phyloP scores from a whole-genome alignment of 2,329 filamentous ascomycete genomes.

The Scopulariopsis brevicaulis region DNA sequence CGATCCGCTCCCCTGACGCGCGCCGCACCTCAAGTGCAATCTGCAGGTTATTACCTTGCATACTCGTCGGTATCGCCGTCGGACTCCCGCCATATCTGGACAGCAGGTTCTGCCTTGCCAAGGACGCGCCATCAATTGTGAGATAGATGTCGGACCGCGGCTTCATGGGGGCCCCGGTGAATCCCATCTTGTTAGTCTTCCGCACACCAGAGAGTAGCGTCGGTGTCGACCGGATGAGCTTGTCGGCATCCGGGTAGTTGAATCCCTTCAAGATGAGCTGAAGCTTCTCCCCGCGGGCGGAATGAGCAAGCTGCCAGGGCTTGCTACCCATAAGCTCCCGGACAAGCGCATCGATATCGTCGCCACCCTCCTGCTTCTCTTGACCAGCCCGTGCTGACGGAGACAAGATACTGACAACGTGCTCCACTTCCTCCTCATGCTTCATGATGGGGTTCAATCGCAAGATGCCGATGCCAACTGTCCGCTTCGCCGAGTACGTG shows the following conservation, averaged over 20 bases:
- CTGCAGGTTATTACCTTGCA: conserved; percentile 66
- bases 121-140: conserved; percentile 66
- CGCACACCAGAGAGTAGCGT: conserved; percentile 73
- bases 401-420: conserved; percentile 68
- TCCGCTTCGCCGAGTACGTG: conserved; percentile 30
- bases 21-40: conserved; percentile 81
- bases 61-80: conserved; percentile 50
- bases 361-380: conserved; percentile 44
- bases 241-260: conserved; percentile 64
- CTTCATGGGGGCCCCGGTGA: conserved; percentile 82
- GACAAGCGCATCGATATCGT: conserved; percentile 65
- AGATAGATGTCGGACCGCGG: conserved; percentile 90
- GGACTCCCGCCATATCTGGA: conserved; percentile 63
- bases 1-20: conserved; percentile 66
- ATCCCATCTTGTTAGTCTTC: conserved; percentile 82
- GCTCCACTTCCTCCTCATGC: conserved; percentile 65
- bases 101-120: conserved; percentile 64
- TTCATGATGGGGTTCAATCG: conserved; percentile 67
- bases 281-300: conserved; percentile 60
- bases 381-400: conserved; percentile 40
- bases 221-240: conserved; percentile 73
- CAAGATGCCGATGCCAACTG: conserved; percentile 66
- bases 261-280: conserved; percentile 75
- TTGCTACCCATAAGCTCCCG: conserved; percentile 62
- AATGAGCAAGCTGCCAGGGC: conserved; percentile 65